Base-by-base conservation (phyloP, 1,139 yeast species). In the Pichia sp. region DNA sequence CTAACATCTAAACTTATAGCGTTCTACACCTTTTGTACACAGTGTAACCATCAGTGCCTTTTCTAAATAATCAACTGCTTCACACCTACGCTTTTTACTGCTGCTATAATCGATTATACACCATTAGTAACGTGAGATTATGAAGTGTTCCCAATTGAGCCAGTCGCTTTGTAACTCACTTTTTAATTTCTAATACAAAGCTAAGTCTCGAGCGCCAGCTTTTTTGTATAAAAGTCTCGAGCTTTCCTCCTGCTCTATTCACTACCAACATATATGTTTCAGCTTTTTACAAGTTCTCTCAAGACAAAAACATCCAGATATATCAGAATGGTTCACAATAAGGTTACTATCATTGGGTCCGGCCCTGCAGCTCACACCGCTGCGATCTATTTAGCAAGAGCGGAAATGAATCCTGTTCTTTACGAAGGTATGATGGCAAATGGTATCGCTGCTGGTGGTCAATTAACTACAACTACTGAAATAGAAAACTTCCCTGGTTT, bases 321-420 rank as follows among this genome's bases (percentile, higher is more conserved):
- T n/a, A 20, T 23, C 23, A 42, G 75, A 76, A 83, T 82, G 89
- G 85, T 79, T 60, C 96, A 89, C 69, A 82, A 86, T 72, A 80
- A 76, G 71, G 96, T 89, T 55, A 88, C 95, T 46, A 88, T 90
- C 62, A 84, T 90, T 56, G 97, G 97, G 43, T 90, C 97, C 46
- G 98, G 98, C 59, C 98, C 98, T 48, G 98, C 98, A 53, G 98
- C 97, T 49, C 97, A 92, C 75, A 92, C 98, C 42, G 98, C 98
- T 45, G 98, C 98, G 59, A 87, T 92, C 68, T 92, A 92, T 70
- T 76, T 92, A 53, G 83, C 97, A 30, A 82, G 98, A 69, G 98
- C 98, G 37, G 98, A 92, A 73, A 81, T 89, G 66, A 83, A 85
- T 70, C 97, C 98, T 35, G 83, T 88, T 36, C 69, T 92, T 60